phyloP scores from a whole-genome alignment of 2,329 filamentous ascomycete genomes.

The Botrytis tulipae region DNA sequence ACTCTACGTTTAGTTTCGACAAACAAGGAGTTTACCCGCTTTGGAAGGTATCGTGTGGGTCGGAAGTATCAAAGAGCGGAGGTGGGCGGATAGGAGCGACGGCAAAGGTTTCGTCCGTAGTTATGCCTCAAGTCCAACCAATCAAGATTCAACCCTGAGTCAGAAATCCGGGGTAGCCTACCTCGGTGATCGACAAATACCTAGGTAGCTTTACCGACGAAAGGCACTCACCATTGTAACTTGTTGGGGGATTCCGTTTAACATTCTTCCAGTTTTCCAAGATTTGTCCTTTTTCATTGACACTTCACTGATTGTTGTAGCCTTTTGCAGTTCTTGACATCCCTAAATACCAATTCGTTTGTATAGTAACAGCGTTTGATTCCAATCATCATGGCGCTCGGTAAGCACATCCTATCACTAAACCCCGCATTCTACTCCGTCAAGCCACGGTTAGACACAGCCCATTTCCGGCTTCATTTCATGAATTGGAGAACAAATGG shows the following conservation, averaged over 20 bases:
- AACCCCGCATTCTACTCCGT: neutral
- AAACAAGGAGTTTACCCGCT: neutral
- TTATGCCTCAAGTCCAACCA: neutral
- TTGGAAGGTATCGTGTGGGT: neutral
- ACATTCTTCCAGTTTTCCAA: neutral
- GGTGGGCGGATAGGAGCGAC: neutral
- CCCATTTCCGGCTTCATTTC: neutral
- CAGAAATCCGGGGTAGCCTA: neutral
- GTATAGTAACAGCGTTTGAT: neutral
- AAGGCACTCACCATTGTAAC: neutral
- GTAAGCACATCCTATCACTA: neutral
- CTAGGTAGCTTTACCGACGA: constrained; percentile 5
- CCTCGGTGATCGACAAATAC: constrained; percentile 8
- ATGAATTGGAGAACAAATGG: neutral
- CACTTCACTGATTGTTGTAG: neutral
- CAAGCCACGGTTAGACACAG: neutral
- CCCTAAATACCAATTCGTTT: neutral
- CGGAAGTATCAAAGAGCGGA: neutral
- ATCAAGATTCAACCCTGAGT: neutral
- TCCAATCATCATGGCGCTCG: constrained; percentile 4
- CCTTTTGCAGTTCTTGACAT: neutral
- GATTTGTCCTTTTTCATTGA: neutral
- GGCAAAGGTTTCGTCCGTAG: neutral
- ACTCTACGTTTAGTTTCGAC: neutral
- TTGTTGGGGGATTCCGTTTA: neutral